Conservation (phyloP, 441 rosid species). For the Metrosideros polymorpha region DNA sequence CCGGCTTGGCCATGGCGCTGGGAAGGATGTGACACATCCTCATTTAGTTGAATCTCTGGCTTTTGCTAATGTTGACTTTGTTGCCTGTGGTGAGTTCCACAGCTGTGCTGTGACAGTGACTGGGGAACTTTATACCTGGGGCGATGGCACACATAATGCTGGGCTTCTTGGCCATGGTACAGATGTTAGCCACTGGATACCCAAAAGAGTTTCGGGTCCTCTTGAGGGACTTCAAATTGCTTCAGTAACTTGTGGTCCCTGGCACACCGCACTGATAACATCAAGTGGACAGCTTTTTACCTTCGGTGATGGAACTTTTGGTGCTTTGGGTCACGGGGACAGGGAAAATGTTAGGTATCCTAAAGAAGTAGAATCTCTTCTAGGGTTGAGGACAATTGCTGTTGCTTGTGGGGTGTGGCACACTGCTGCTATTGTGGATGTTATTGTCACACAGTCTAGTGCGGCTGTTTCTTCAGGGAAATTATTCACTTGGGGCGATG, state of each 20-base stretch:
- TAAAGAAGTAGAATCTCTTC: conserved; percentile 79
- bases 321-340: conserved; percentile 93
- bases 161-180: conserved; percentile 96
- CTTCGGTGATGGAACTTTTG: conserved; percentile 97
- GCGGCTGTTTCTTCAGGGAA: conserved; percentile 71
- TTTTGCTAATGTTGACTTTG: conserved; percentile 52
- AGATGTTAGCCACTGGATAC: conserved; percentile 94
- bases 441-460: conserved; percentile 78
- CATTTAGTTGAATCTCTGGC: conserved; percentile 71
- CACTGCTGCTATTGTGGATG: conserved; percentile 93
- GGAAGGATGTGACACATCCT: conserved; percentile 73
- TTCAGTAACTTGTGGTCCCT: conserved; percentile 86
- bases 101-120: conserved; percentile 83
- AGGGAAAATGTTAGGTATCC: conserved; percentile 61
- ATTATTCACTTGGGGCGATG: conserved; percentile 97
- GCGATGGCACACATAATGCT: conserved; percentile 86
- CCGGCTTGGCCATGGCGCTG: conserved; percentile 89
- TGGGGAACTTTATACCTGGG: conserved; percentile 94
- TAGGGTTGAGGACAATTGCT: conserved; percentile 78
- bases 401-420: conserved; percentile 99
- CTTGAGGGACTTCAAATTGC: conserved; percentile 92
- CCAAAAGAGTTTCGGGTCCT: conserved; percentile 82
- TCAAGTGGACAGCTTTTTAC: conserved; percentile 89
- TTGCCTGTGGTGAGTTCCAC: conserved; percentile 98
- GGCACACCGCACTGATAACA: conserved; percentile 90